phyloP scores from a whole-genome alignment of 495 filamentous ascomycete genomes.

The Aspergillus heteromorphus region DNA sequence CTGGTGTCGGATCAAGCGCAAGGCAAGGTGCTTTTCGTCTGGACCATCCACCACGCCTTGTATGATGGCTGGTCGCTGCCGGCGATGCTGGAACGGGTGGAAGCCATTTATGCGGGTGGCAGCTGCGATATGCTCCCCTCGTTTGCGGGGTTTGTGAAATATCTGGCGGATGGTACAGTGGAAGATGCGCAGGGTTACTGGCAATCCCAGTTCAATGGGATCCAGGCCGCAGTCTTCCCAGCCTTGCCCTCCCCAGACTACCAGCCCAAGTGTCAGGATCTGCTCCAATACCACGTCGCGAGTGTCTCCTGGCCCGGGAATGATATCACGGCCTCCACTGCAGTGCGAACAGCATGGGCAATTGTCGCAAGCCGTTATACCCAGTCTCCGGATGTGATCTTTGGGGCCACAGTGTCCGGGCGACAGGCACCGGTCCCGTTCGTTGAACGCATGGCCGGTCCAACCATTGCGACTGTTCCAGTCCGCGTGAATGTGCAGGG shows the following conservation, averaged over 20 bases:
- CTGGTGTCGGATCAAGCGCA: neutral
- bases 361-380: slow-evolving; percentile 26
- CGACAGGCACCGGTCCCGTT: slow-evolving; percentile 30
- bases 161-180: neutral
- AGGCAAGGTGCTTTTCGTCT: slow-evolving; percentile 3
- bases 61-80: slow-evolving; percentile 57
- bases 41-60: slow-evolving; percentile 57
- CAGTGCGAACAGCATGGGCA: slow-evolving; percentile 34
- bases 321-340: slow-evolving; percentile 23
- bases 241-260: slow-evolving; percentile 17
- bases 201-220: neutral
- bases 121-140: neutral
- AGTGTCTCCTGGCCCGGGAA: neutral
- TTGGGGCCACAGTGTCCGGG: slow-evolving; percentile 30
- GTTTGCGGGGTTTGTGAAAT: neutral
- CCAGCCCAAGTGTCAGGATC: neutral
- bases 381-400: slow-evolving; percentile 27
- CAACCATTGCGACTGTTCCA: slow-evolving; percentile 47
- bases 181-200: neutral
- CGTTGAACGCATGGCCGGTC: slow-evolving; percentile 30
- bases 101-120: slow-evolving; percentile 28
- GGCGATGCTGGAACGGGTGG: slow-evolving; percentile 40
- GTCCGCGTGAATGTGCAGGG: slow-evolving; percentile 35
- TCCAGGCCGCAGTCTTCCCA: neutral
- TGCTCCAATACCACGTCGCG: neutral